phyloP scores from a whole-genome alignment of 805 yeast genomes.

The Metschnikowia hibisci region DNA sequence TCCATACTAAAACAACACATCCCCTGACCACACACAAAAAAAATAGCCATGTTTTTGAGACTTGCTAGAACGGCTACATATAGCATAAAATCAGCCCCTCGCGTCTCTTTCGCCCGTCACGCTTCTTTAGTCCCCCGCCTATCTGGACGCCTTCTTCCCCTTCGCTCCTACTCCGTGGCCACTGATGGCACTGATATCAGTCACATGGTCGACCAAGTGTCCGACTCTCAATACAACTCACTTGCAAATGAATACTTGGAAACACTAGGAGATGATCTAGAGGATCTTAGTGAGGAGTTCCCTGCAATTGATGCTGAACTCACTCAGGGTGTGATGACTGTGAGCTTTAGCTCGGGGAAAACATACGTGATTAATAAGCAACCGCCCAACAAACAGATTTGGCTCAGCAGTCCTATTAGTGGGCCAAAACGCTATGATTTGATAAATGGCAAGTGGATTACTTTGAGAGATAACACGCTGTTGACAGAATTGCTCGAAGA shows the following conservation, averaged over 20 bases:
- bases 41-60: too few relatives aligned
- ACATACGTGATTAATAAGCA: constrained; percentile 92
- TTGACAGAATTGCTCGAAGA: constrained; percentile 32
- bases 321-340: constrained; percentile 81
- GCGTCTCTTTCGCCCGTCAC: too few relatives aligned
- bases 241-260: constrained; percentile 70
- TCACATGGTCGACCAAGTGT: constrained; percentile 45
- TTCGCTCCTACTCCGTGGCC: constrained; percentile 18
- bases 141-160: neutral
- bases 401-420: constrained; percentile 90
- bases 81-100: too few relatives aligned
- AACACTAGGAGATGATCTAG: constrained; percentile 59
- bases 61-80: too few relatives aligned
- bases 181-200: constrained; percentile 58
- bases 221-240: constrained; percentile 55
- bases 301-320: constrained; percentile 74
- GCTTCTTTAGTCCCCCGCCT: too few relatives aligned
- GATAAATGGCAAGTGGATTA: constrained; percentile 71
- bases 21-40: too few relatives aligned
- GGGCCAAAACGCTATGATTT: constrained; percentile 82
- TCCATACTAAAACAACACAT: too few relatives aligned
- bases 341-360: constrained; percentile 68
- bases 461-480: constrained; percentile 56
- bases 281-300: constrained; percentile 55
- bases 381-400: constrained; percentile 95